Evolutionary conservation across 2,329 filamentous ascomycete species (phyloP).

Genomic region (Colletotrichum tanaceti): DNA sequence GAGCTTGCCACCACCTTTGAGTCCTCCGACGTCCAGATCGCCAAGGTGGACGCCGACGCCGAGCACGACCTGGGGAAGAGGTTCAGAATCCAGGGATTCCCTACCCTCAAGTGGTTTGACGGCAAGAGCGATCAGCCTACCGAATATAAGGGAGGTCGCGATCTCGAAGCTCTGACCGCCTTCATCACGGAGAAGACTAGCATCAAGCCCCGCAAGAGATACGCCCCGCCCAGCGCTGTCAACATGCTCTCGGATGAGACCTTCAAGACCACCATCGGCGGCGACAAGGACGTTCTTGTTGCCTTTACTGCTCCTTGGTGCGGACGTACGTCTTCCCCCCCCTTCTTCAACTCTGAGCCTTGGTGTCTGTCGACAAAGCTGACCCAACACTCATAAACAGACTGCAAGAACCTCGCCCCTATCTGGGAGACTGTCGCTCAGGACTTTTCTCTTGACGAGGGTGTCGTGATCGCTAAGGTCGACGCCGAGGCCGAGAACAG

Average conservation of each 20-base stretch:
- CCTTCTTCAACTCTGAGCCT: conserved; percentile 14
- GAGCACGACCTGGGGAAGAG: conserved; percentile 86
- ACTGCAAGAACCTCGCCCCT: conserved; percentile 96
- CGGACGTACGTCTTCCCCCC: conserved; percentile 77
- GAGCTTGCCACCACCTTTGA: conserved; percentile 83
- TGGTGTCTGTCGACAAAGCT: conserved; percentile 20
- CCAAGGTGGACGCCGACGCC: conserved; percentile 94
- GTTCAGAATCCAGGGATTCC: conserved; percentile 93
- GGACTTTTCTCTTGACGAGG: conserved; percentile 81
- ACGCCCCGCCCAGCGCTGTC: conserved; percentile 78
- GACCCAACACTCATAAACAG: conserved; percentile 58
- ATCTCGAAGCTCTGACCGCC: conserved; percentile 83
- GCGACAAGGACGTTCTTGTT: conserved; percentile 90
- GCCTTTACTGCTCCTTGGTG: conserved; percentile 99
- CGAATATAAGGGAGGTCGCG: conserved; percentile 88
- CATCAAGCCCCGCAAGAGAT: conserved; percentile 81
- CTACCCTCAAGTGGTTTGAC: conserved; percentile 97
- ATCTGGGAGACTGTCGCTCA: conserved; percentile 87
- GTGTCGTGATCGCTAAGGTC: conserved; percentile 91
- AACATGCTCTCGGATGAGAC: conserved; percentile 82
- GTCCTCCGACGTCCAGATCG: conserved; percentile 82
- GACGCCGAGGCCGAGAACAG: conserved; percentile 90
- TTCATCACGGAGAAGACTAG: conserved; percentile 92
- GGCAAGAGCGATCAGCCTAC: conserved; percentile 87
- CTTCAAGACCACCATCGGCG: conserved; percentile 82